Evolutionary conservation across 768 basidiomycete genomes (phyloP), one percentile per base, ranked within the genome.

Genomic region (Phylloporus arenicola): DNA sequence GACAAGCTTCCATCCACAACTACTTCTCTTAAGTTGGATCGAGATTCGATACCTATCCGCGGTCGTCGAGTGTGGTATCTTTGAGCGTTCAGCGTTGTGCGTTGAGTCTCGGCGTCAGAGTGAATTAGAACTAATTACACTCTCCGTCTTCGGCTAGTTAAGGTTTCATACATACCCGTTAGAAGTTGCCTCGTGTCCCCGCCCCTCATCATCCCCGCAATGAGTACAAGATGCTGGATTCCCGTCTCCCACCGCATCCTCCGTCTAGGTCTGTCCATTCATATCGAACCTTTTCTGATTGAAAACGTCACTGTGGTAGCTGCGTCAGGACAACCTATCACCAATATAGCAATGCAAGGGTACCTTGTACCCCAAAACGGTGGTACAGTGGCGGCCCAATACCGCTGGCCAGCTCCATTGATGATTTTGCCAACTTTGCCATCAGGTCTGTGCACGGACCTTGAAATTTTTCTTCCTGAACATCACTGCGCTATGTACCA

Each of bases 121-220:
- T 56, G 58, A 54, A 53, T 55, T 48, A 45, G 53, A 53, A 60
- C 40, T 24, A 40, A 47, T 56, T 29, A 22, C 17, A 27, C 43
- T 35, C 41, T 40, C 43, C 51, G 24, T 54, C 50, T 37, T 38
- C 29, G 16, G 38, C 42, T 41, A 41, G 49, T 34, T 58, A 55
- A 56, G 17, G 54, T 60, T 66, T 66, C 64, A 66, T 62, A 51
- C 20, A 34, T n/a, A n/a, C n/a, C n/a, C 44, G 29, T 31, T 47
- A 22, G 53, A 14, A 25, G 30, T 33, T 1, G 33, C 53, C 54
- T 56, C 64, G 47, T 63, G 50, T 46, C 47, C 48, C 53, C 48
- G 43, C 54, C 47, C n/a, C 40, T 48, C 57, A 44, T 51, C 54
- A 63, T 43, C 56, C 62, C 59, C 61, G 41, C 61, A 61, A 61